These are phyloP conservation scores for Solanum chiquidenum DNA, from an alignment of 257 asterid species.

Conservation along the genomic window DNA sequence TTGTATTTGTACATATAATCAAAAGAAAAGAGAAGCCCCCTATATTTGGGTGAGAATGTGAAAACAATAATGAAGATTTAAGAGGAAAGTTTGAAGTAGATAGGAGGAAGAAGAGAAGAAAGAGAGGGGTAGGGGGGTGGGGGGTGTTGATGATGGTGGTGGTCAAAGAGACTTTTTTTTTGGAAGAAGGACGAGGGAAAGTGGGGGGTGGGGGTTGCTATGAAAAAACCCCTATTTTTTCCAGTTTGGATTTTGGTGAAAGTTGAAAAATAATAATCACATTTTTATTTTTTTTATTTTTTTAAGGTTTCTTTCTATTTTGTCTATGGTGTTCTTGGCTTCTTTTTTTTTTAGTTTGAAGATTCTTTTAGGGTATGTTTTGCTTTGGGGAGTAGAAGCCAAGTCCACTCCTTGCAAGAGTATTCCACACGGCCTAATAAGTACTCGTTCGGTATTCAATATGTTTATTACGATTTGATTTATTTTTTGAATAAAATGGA, in stretches of 20 bases:
- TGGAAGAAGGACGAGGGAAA: not conserved
- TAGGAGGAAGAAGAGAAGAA: constrained; percentile 54
- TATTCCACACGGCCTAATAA: not conserved
- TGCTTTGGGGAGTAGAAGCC: not conserved
- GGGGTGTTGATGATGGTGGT: constrained; percentile 17
- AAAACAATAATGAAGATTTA: constrained; percentile 12
- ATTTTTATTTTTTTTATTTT: not conserved
- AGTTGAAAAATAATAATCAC: not conserved
- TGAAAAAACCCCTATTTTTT: not conserved
- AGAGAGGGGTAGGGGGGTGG: constrained; percentile 17
- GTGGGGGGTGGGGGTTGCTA: not conserved
- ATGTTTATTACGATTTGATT: not conserved
- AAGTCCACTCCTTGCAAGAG: not conserved
- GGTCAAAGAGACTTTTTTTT: constrained; percentile 50
- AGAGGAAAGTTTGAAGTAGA: constrained; percentile 46
- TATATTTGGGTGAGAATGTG: constrained; percentile 5
- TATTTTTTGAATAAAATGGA: accelerated
- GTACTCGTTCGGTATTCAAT: not conserved
- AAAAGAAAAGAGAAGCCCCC: not conserved
- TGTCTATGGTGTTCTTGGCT: not conserved
- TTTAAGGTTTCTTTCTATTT: not conserved
- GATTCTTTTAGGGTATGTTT: not conserved
- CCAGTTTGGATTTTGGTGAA: not conserved
- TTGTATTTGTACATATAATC: not conserved
- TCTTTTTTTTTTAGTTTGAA: not conserved